Percentiles rank a stretch among this genome's conserved stretches.
Evolutionary conservation across 495 filamentous ascomycete species (phyloP).

Genomic region (Annulohypoxylon moriforme): DNA sequence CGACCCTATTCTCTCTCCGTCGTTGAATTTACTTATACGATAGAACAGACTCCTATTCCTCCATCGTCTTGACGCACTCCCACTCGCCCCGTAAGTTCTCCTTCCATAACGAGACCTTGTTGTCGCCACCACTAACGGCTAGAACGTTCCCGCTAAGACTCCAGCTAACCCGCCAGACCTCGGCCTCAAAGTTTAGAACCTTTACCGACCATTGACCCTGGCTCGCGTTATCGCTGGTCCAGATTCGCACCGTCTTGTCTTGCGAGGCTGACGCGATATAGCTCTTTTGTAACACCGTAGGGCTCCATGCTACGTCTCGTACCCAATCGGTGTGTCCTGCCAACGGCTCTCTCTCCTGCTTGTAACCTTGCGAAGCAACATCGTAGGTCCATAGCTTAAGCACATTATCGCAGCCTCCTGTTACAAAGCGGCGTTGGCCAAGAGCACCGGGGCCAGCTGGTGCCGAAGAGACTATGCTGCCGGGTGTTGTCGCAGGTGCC

Average conservation of each 20-base stretch:
- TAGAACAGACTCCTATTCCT: conserved; percentile 70
- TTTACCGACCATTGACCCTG: conserved; percentile 81
- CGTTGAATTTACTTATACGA: neutral
- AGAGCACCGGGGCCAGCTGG: conserved; percentile 67
- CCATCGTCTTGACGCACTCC: conserved; percentile 96
- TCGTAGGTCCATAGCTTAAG: conserved; percentile 87
- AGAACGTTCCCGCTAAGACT: conserved; percentile 97
- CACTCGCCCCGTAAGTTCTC: conserved; percentile 83
- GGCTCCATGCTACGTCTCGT: conserved; percentile 96
- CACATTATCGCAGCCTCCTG: conserved; percentile 90
- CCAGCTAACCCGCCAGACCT: conserved; percentile 97
- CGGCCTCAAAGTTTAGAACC: conserved; percentile 84
- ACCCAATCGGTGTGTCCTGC: conserved; percentile 96
- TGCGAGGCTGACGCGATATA: conserved; percentile 97
- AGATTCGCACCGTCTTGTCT: conserved; percentile 96
- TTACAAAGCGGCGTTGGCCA: conserved; percentile 81
- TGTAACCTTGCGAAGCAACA: conserved; percentile 60
- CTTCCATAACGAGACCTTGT: conserved; percentile 92
- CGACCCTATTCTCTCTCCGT: conserved; percentile 1
- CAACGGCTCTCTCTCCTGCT: conserved; percentile 66
- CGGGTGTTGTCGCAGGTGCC: conserved; percentile 85
- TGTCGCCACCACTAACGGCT: conserved; percentile 93
- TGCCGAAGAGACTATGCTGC: conserved; percentile 78
- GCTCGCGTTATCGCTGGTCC: conserved; percentile 78
- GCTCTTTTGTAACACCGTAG: conserved; percentile 89